Evolutionary conservation across 139 green algal genomes (phyloP).

Genomic region (Coccomyxa sp.): DNA sequence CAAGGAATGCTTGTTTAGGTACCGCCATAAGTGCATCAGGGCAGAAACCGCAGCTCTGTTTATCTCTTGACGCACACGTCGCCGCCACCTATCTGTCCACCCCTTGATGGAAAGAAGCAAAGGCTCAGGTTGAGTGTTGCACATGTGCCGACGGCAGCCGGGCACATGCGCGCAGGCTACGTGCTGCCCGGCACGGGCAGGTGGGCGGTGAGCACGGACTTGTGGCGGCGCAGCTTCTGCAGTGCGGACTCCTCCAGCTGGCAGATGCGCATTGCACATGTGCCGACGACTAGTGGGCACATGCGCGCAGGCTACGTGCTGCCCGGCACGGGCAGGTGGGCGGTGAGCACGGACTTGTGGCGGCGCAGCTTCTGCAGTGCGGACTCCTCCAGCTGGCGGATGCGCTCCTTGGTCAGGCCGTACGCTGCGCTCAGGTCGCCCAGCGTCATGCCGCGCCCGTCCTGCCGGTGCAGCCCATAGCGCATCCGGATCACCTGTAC

Average conservation of each 20-base stretch:
- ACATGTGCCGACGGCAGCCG: no score
- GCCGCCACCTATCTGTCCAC: slow-evolving; percentile 18
- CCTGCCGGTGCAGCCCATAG: slow-evolving; percentile 79
- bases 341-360: background rate
- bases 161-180: no score
- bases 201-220: background rate
- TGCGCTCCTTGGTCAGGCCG: slow-evolving; percentile 70
- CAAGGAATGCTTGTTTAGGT: no score
- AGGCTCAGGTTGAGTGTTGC: no score
- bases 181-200: background rate
- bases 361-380: slow-evolving; percentile 75
- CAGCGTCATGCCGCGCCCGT: slow-evolving; percentile 67
- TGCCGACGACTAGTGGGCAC: no score
- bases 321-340: background rate
- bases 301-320: no score
- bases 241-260: slow-evolving; percentile 95
- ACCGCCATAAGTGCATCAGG: no score
- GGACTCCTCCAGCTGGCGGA: slow-evolving; percentile 96
- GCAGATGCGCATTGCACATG: slow-evolving; percentile 17
- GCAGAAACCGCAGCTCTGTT: no score
- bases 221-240: slow-evolving; percentile 56
- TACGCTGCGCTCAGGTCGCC: slow-evolving; percentile 63
- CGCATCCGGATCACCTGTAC: slow-evolving; percentile 72
- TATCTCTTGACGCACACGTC: no score
- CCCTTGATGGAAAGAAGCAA: slow-evolving; percentile 12